These are phyloP conservation scores for Cladosporium sp. DNA, from an alignment of 2,329 filamentous ascomycete genomes.

Conservation along the genomic window DNA sequence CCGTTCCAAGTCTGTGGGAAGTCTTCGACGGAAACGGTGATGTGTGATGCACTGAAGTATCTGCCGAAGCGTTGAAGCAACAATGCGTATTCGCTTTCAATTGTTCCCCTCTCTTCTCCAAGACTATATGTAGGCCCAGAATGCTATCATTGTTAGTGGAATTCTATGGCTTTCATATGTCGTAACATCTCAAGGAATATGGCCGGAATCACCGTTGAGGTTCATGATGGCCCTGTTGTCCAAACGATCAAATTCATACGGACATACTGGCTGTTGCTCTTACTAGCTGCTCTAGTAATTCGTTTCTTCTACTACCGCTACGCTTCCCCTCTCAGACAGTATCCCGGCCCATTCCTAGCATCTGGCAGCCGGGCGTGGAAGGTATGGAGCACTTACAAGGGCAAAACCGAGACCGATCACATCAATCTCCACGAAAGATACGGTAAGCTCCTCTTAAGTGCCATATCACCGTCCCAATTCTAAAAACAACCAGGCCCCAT, in stretches of 20 bases:
- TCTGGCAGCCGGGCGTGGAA: conserved; percentile 29
- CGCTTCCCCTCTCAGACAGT: conserved; percentile 24
- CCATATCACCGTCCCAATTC: background rate
- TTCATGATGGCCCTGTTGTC: conserved; percentile 16
- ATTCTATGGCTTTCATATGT: background rate
- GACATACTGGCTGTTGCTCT: conserved; percentile 20
- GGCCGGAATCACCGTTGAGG: conserved; percentile 12
- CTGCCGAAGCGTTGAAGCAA: background rate
- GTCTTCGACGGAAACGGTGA: too few relatives aligned
- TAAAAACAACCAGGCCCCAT: conserved; percentile 34
- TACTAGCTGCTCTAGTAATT: conserved; percentile 23
- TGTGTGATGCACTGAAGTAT: background rate
- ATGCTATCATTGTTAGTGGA: too few relatives aligned
- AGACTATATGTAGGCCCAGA: too few relatives aligned
- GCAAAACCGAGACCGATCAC: conserved; percentile 45
- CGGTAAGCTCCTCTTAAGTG: conserved; percentile 47
- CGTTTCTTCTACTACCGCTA: conserved; percentile 28
- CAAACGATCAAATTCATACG: conserved; percentile 15
- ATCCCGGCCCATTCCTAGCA: conserved; percentile 27
- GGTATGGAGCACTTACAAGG: conserved; percentile 14
- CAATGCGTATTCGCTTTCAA: background rate
- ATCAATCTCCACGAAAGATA: conserved; percentile 63
- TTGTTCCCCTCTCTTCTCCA: background rate
- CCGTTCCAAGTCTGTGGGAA: background rate
- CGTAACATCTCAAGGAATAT: conserved; percentile 17